A percentile compares a stretch with the other conserved stretches of the same genome.
Evolutionary conservation across 176 grass and related monocot species (phyloP).

Genomic region (Rhynchospora tenuis): DNA sequence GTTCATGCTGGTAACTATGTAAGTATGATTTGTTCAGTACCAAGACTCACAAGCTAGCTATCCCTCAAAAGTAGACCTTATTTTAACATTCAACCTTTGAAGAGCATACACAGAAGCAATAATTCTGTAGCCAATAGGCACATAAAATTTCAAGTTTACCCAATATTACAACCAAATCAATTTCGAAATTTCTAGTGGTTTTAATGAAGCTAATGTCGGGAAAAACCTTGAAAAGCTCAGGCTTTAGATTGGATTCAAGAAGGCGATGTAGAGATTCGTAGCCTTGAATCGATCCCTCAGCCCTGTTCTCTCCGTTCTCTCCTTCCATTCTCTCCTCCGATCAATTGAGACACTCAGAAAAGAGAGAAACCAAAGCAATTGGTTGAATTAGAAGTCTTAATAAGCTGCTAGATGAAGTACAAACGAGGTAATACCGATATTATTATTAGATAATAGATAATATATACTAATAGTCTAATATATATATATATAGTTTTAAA

Average conservation of each 20-base stretch:
- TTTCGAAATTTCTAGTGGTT: neutral
- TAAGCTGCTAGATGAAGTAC: neutral
- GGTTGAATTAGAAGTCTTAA: neutral
- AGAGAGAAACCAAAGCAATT: neutral
- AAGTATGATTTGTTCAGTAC: neutral
- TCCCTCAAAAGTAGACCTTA: neutral
- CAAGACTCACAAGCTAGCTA: neutral
- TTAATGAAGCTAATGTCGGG: neutral
- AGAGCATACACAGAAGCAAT: neutral
- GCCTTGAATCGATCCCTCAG: slow-evolving; percentile 55
- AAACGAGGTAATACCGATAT: neutral
- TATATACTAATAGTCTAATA: too few species aligned
- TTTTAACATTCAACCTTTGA: neutral
- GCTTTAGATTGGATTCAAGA: slow-evolving; percentile 74
- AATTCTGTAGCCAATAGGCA: neutral
- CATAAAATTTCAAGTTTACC: neutral
- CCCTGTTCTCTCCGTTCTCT: slow-evolving; percentile 16
- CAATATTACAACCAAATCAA: neutral
- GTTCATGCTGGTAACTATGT: neutral
- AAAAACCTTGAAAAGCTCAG: slow-evolving; percentile 70
- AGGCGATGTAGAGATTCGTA: slow-evolving; percentile 87
- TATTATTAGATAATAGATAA: neutral
- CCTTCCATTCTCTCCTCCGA: neutral
- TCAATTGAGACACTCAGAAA: neutral
- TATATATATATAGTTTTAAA: neutral